Conservation (phyloP, 371 early-diverging fungal species). For the Mucor irregularis region DNA sequence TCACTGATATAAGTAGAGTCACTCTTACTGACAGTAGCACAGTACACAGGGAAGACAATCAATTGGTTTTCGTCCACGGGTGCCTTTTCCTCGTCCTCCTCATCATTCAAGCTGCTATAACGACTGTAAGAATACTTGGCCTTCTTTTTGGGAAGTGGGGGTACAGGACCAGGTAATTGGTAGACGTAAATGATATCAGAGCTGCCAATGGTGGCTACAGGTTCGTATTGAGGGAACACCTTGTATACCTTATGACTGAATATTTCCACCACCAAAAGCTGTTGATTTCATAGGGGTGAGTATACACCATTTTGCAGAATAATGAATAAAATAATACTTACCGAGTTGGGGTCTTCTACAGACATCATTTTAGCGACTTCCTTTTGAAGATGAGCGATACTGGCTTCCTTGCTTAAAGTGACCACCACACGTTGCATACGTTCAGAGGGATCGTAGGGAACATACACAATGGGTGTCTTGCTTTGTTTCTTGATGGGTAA, state of each 20-base stretch:
- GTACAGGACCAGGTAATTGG: constrained; percentile 54
- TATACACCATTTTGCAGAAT: background rate
- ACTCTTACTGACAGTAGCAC: constrained; percentile 22
- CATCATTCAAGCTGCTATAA: background rate
- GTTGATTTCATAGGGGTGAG: background rate
- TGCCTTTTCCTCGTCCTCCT: constrained; percentile 3
- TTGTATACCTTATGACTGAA: constrained; percentile 64
- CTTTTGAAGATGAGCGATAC: constrained; percentile 62
- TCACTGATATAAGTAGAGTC: constrained; percentile 2
- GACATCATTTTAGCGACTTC: constrained; percentile 62
- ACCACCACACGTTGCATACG: constrained; percentile 27
- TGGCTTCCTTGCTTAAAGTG: constrained; percentile 58
- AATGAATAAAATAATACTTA: constrained; percentile 13
- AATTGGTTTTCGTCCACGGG: constrained; percentile 23
- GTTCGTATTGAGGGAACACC: constrained; percentile 61
- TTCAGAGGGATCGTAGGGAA: constrained; percentile 55
- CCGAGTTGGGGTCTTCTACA: constrained; percentile 37
- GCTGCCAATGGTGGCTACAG: constrained; percentile 56
- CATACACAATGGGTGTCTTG: constrained; percentile 50
- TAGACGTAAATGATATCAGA: constrained; percentile 71
- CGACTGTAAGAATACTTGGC: constrained; percentile 4
- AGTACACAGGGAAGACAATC: constrained; percentile 49
- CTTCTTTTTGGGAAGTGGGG: constrained; percentile 22
- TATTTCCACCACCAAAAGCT: constrained; percentile 66
- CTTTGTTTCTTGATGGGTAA: constrained; percentile 58